These are phyloP conservation scores for Blepharisma undulans DNA, from an alignment of 169 alveolate genomes.

Conservation along the genomic window DNA sequence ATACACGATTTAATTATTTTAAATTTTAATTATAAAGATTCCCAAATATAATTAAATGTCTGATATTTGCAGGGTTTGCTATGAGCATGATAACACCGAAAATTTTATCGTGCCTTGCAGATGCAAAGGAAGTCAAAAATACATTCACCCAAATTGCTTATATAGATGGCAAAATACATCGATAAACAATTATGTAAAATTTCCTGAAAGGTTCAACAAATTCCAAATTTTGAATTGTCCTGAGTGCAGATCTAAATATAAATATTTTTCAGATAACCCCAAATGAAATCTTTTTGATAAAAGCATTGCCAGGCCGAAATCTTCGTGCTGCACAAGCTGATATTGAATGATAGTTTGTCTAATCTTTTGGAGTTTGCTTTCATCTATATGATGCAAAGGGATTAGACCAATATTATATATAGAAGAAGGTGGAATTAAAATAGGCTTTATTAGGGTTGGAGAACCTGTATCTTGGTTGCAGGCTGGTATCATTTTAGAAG, in stretches of 20 bases:
- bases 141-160: conserved; percentile 94
- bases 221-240: neutral
- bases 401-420: neutral
- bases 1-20: too few relatives aligned
- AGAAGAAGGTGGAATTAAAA: neutral
- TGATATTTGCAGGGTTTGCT: conserved; percentile 9
- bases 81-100: neutral
- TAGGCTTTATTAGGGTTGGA: conserved; percentile 1
- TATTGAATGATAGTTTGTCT: neutral
- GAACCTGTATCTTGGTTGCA: neutral
- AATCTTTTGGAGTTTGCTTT: neutral
- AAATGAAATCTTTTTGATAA: neutral
- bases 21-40: too few relatives aligned
- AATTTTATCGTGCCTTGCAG: conserved; percentile 89
- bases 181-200: neutral
- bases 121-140: conserved; percentile 92
- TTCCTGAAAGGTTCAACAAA: neutral
- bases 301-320: neutral
- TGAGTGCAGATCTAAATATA: neutral
- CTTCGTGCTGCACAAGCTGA: neutral
- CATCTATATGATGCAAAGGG: neutral
- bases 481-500: neutral
- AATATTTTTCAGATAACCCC: neutral
- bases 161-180: conserved; percentile 81
- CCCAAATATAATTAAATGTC: neutral